Conservation (phyloP, 2,329 filamentous ascomycete genomes). For the Lojkania enalia region DNA sequence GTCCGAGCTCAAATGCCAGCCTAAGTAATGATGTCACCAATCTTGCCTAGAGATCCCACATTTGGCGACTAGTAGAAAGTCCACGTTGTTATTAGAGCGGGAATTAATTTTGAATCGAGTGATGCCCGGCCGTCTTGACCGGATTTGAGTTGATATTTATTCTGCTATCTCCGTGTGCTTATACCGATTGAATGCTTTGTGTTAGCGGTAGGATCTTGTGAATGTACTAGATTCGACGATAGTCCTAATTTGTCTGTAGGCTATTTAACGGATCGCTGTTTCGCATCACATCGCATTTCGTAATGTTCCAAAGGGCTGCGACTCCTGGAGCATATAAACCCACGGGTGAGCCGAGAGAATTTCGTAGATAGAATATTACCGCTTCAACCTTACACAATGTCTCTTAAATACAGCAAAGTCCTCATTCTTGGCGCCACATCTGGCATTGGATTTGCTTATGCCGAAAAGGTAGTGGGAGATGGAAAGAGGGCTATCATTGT, state of each 20-base stretch:
- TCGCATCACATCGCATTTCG: conserved; percentile 14
- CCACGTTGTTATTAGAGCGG: too few species aligned
- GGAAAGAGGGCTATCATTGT: conserved; percentile 54
- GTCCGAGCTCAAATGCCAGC: too few species aligned
- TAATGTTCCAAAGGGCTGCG: conserved; percentile 11
- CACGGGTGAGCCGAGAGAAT: conserved; percentile 1
- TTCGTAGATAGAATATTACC: conserved; percentile 4
- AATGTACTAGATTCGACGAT: not conserved
- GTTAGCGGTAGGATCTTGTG: conserved; percentile 3
- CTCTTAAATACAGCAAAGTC: conserved; percentile 56
- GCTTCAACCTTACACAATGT: conserved; percentile 38
- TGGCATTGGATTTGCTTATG: conserved; percentile 56
- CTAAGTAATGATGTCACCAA: too few species aligned
- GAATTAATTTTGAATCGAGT: too few species aligned
- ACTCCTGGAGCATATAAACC: conserved; percentile 15
- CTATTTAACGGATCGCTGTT: too few species aligned
- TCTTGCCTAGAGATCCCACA: too few species aligned
- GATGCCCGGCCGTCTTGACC: not conserved
- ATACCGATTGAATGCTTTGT: not conserved
- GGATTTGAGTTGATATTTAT: not conserved
- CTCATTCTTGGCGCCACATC: conserved; percentile 59
- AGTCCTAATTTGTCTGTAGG: not conserved
- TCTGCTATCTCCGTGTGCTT: conserved; percentile 1
- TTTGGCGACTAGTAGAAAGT: too few species aligned
- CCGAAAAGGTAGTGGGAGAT: conserved; percentile 53